Evolutionary conservation across 2,329 filamentous ascomycete species (phyloP).

Genomic region (Sporothrix brasiliensis): DNA sequence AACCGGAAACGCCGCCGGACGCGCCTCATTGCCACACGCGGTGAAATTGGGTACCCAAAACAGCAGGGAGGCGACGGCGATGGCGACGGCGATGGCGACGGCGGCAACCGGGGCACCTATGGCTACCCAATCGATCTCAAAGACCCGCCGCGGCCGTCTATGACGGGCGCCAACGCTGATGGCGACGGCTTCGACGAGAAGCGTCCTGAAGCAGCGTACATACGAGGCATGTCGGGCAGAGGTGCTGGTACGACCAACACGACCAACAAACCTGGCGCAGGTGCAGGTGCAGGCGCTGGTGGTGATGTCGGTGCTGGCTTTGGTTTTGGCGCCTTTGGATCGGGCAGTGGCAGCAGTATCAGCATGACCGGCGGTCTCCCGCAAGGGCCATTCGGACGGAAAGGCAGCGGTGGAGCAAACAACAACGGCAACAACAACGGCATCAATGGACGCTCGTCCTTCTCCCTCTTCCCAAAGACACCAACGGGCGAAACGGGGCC

Average conservation of each 20-base stretch:
- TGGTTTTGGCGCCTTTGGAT: conserved; percentile 31
- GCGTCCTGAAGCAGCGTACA: conserved; percentile 14
- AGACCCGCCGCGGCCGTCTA: conserved; percentile 30
- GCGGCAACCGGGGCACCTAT: conserved; percentile 30
- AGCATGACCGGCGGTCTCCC: conserved; percentile 20
- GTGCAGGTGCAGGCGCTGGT: not conserved
- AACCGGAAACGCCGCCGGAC: conserved; percentile 37
- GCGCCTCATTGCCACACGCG: conserved; percentile 27
- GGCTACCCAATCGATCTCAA: conserved; percentile 40
- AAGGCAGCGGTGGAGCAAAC: conserved; percentile 1
- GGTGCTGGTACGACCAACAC: not conserved
- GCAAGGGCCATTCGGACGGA: conserved; percentile 28
- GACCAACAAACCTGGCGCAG: not conserved
- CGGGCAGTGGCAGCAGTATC: conserved; percentile 32
- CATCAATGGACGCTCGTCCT: conserved; percentile 31
- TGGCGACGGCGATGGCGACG: conserved; percentile 22
- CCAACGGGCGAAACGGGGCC: not conserved
- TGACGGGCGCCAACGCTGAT: not conserved
- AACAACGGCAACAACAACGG: not conserved
- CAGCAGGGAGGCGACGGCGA: conserved; percentile 26
- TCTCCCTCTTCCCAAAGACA: conserved; percentile 40
- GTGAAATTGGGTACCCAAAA: conserved; percentile 38
- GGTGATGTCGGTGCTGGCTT: conserved; percentile 34
- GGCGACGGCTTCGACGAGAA: conserved; percentile 7
- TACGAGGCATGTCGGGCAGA: not conserved